phyloP scores from a whole-genome alignment of 192 early-diverging fungal species.

The Lobosporangium transversale region DNA sequence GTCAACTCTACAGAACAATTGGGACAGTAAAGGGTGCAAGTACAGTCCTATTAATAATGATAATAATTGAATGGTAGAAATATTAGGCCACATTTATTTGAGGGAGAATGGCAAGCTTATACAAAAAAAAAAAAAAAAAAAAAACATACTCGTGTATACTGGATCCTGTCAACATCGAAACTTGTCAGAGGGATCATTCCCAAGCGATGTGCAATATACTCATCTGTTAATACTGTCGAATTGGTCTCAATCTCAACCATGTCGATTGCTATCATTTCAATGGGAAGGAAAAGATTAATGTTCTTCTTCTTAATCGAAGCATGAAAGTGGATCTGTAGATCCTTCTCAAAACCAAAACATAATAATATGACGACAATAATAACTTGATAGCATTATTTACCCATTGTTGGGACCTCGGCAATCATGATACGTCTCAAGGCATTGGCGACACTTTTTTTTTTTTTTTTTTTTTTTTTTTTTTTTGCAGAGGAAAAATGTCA shows the following conservation, averaged over 20 bases:
- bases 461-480: too few relatives aligned
- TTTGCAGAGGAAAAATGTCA: neutral
- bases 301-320: too few relatives aligned
- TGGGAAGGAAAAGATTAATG: neutral
- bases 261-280: slow-evolving; percentile 80
- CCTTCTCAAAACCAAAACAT: too few relatives aligned
- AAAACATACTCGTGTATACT: slow-evolving; percentile 81
- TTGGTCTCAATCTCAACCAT: slow-evolving; percentile 95
- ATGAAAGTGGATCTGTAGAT: too few relatives aligned
- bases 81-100: too few relatives aligned
- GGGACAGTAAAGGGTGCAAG: slow-evolving; percentile 82
- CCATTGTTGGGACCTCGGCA: slow-evolving; percentile 96
- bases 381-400: slow-evolving; percentile 48
- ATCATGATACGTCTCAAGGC: slow-evolving; percentile 95
- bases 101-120: slow-evolving; percentile 1
- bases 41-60: slow-evolving; percentile 66
- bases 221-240: slow-evolving; percentile 93
- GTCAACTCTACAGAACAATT: slow-evolving; percentile 92
- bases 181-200: slow-evolving; percentile 93
- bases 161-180: slow-evolving; percentile 78
- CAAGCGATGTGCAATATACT: slow-evolving; percentile 94
- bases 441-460: slow-evolving; percentile 96
- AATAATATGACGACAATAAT: neutral
- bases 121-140: too few relatives aligned
- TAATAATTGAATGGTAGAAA: neutral